Base-by-base conservation (phyloP, 1,139 yeast genomes). In the Kodamaea alishanica region DNA sequence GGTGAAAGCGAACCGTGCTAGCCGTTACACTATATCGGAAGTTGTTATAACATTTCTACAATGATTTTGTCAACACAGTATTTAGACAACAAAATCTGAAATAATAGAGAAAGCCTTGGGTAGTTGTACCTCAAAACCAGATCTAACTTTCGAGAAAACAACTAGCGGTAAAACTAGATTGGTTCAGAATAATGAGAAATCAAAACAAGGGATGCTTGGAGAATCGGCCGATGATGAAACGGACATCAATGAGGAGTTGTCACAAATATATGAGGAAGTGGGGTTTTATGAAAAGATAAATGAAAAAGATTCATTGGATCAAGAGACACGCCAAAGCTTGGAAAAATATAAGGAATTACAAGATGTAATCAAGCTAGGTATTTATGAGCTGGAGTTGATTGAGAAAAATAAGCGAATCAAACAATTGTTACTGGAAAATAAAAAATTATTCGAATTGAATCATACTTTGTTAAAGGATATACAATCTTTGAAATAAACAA, bases 1-100 rank as follows among this genome's bases (percentile, higher is more conserved):
- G 81, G 83, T 77, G 83, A 77, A 76, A 77, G 82, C 81, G 82
- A 73, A 76, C 82, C 81, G 82, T 78, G 83, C 79, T 78, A 78
- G 78, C 84, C 83, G 80, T 76, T 77, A 77, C 83, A 78, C 83
- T 73, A 77, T 71, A 77, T 76, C 82, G 83, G 42, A 39, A 15
- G 20, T 15, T 15, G 4, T 15, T 15, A 15, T 15, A 15, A 3
- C 4, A 3, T 4, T 15, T 15, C 4, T 4, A 15, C 20, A 15
- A n/a, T n/a, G n/a, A n/a, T n/a, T n/a, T n/a, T n/a, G n/a, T n/a
- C n/a, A n/a, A n/a, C n/a, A n/a, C n/a, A n/a, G n/a, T n/a, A n/a
- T n/a, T n/a, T n/a, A n/a, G n/a, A n/a, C n/a, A n/a, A n/a, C n/a
- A n/a, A n/a, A n/a, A n/a, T n/a, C n/a, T n/a, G n/a, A n/a, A n/a